These are phyloP conservation scores for Penicillium sp. DNA, from an alignment of 2,329 filamentous ascomycete species.

Conservation along the genomic window DNA sequence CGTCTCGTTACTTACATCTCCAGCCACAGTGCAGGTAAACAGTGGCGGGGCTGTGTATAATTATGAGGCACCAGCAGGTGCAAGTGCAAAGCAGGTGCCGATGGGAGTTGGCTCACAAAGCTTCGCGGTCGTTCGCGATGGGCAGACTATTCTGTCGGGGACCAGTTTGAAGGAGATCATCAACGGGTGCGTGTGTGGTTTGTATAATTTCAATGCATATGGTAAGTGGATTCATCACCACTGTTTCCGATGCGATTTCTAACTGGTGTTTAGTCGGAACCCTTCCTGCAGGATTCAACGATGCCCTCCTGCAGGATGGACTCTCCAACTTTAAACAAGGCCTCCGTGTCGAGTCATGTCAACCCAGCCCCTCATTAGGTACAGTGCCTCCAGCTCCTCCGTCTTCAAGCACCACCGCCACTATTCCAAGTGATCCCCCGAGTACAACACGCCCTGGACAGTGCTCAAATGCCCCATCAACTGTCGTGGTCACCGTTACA, in stretches of 20 bases:
- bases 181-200: constrained; percentile 18
- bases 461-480: neutral
- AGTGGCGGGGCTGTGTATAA: constrained; percentile 12
- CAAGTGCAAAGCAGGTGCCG: constrained; percentile 41
- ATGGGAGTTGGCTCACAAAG: constrained; percentile 46
- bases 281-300: constrained; percentile 19
- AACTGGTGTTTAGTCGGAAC: constrained; percentile 19
- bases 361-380: constrained; percentile 24
- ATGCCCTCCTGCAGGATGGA: constrained; percentile 21
- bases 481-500: constrained; percentile 6
- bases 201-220: constrained; percentile 47
- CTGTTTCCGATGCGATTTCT: neutral
- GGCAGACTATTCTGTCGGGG: constrained; percentile 30
- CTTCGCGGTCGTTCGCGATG: constrained; percentile 45
- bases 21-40: constrained; percentile 45
- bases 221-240: constrained; percentile 2
- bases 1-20: constrained; percentile 49
- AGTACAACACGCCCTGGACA: neutral
- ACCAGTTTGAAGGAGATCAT: constrained; percentile 21
- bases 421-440: neutral
- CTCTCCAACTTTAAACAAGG: constrained; percentile 23
- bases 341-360: constrained; percentile 21
- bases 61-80: constrained; percentile 41
- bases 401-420: neutral
- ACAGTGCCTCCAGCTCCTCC: constrained; percentile 12